phyloP scores from a whole-genome alignment of 805 yeast species.

The Saturnispora sekii region DNA sequence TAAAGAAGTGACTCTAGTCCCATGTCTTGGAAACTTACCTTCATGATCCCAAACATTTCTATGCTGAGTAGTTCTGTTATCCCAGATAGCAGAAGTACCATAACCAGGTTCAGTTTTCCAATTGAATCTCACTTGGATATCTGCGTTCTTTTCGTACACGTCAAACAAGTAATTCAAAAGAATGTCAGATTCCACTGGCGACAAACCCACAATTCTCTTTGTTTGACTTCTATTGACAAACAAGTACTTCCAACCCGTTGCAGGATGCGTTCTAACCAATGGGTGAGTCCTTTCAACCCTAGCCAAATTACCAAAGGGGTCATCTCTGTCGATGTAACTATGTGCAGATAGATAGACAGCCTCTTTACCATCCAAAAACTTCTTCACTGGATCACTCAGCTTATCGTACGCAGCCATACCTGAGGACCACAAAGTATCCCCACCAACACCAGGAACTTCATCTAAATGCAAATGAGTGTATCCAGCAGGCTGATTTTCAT shows the following conservation, averaged over 20 bases:
- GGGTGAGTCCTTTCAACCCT: slow-evolving; percentile 50
- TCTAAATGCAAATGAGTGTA: slow-evolving; percentile 45
- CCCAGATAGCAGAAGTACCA: slow-evolving; percentile 42
- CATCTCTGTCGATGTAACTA: slow-evolving; percentile 29
- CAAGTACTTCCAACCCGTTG: slow-evolving; percentile 51
- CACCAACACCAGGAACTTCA: slow-evolving; percentile 40
- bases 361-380: slow-evolving; percentile 42
- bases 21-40: slow-evolving; percentile 38
- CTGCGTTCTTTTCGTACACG: slow-evolving; percentile 41
- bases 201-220: slow-evolving; percentile 40
- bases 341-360: slow-evolving; percentile 37
- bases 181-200: slow-evolving; percentile 39
- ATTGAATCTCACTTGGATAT: slow-evolving; percentile 45
- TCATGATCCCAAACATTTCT: slow-evolving; percentile 35
- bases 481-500: slow-evolving; percentile 49
- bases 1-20: slow-evolving; percentile 43
- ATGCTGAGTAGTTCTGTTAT: slow-evolving; percentile 38
- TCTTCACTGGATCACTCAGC: slow-evolving; percentile 39
- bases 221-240: slow-evolving; percentile 44
- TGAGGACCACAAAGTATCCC: slow-evolving; percentile 46
- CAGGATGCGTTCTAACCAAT: slow-evolving; percentile 54
- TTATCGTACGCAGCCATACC: slow-evolving; percentile 50
- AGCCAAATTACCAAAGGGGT: slow-evolving; percentile 36
- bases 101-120: slow-evolving; percentile 31
- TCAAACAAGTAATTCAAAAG: slow-evolving; percentile 37